Evolutionary conservation across 805 yeast species (phyloP), one percentile per base, ranked within the genome.

Genomic region (Tetrapisispora phaffii): DNA sequence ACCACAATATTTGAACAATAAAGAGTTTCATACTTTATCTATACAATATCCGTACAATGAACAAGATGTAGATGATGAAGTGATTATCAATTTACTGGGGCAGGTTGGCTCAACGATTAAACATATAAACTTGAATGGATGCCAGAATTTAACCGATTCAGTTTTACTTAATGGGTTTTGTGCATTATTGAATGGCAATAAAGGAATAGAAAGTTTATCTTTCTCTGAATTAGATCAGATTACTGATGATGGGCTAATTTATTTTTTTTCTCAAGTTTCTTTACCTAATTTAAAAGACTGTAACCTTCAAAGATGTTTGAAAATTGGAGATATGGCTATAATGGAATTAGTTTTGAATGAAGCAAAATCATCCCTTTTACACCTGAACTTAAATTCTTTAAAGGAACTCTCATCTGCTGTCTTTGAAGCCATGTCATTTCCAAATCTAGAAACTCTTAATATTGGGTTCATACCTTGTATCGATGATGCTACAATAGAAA

Each of bases 391-490:
- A 47, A 90, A 90, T 58, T 85, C 96, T 0, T 58, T 87, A n/a
- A 73, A 77, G 49, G 66, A 66, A 9, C 52, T 90, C 1, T 69
- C 84, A 0, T 66, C 70, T 15, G 66, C 68, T 5, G 67, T 80
- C 7, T 73, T 82, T 55, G 65, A 69, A 42, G 69, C 72, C 67
- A 42, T 74, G 77, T 44, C 65, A 49, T 58, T 63, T 57, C 85
- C 88, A 1, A 72, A 80, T 24, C 65, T 90, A 36, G 77, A 86
- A 0, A 73, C 77, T 29, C 54, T 85, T 16, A 93, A 90, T 60
- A 58, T 80, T 13, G 94, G 97, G 0, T 90, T 90, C 63, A 85
- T 87, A 2, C 69, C 94, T 34, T 69, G 78, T 19, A 74, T 86
- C 12, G 87, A 87, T 57, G 86, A 90, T 61, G 73, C 71, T 17